A percentile compares a stretch with the other conserved stretches of the same genome.
Evolutionary conservation across 2,329 filamentous ascomycete genomes (phyloP).

Genomic region (Penicillium sp.): DNA sequence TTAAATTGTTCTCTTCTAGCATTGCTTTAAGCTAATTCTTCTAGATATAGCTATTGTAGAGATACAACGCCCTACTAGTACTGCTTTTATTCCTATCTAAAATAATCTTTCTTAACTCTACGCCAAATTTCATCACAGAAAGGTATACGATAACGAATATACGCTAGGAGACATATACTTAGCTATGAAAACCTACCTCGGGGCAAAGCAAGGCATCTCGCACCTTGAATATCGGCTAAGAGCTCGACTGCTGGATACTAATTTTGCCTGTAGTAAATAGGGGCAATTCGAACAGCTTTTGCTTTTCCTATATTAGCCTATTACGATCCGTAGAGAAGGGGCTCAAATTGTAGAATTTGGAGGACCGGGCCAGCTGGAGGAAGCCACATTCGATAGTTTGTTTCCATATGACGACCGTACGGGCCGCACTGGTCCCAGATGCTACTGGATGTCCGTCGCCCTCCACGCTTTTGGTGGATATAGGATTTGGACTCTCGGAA

Average conservation of each 20-base stretch:
- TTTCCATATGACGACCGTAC: background rate
- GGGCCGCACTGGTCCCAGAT: background rate
- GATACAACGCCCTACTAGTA: background rate
- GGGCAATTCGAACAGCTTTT: background rate
- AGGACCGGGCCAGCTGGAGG: too few relatives aligned
- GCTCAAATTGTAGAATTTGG: too few relatives aligned
- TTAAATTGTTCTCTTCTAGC: background rate
- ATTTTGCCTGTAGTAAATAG: background rate
- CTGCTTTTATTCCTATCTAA: background rate
- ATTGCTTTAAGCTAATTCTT: background rate
- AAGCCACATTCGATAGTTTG: background rate
- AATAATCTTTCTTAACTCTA: background rate
- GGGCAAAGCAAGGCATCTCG: background rate
- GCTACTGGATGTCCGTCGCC: background rate
- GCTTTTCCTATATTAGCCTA: background rate
- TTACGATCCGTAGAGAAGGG: background rate
- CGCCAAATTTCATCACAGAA: background rate
- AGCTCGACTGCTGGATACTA: background rate
- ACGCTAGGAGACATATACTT: background rate
- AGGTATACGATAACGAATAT: background rate
- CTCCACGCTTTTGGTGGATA: background rate
- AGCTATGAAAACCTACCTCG: background rate
- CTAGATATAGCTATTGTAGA: background rate
- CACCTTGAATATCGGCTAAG: background rate
- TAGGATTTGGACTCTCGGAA: background rate